phyloP scores from a whole-genome alignment of 2,329 filamentous ascomycete species.

The Xylogone sp. region DNA sequence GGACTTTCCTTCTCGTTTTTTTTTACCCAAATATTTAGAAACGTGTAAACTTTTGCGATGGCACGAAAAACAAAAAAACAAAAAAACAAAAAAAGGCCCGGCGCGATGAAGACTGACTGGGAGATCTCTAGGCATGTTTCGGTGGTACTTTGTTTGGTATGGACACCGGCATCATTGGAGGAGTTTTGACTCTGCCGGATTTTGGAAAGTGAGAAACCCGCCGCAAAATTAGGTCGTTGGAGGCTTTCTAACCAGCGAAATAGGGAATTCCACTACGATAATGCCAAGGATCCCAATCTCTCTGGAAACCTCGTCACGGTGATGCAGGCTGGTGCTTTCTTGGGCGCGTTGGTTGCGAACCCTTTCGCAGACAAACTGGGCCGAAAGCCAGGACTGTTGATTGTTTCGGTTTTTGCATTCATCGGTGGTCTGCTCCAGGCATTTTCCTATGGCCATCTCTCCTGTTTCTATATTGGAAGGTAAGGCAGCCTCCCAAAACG shows the following conservation, averaged over 20 bases:
- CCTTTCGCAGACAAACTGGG: conserved; percentile 8
- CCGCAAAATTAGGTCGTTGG: conserved; percentile 24
- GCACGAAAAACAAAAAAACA: too few species aligned
- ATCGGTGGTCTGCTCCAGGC: conserved; percentile 63
- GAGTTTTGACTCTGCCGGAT: conserved; percentile 64
- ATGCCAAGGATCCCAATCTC: not conserved
- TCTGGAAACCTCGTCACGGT: not conserved
- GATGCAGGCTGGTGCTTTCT: not conserved
- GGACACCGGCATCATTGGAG: conserved; percentile 74
- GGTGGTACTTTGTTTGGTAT: conserved; percentile 56
- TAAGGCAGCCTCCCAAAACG: not conserved
- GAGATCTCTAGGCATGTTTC: conserved; percentile 48
- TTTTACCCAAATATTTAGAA: too few species aligned
- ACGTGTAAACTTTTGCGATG: too few species aligned
- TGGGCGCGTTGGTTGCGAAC: not conserved
- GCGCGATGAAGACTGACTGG: too few species aligned
- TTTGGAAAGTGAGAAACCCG: conserved; percentile 50
- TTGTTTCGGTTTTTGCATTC: conserved; percentile 52
- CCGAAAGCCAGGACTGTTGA: conserved; percentile 41
- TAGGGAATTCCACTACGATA: conserved; percentile 35
- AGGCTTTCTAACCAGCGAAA: conserved; percentile 50
- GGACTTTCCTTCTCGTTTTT: conserved; percentile 12
- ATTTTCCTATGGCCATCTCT: conserved; percentile 54
- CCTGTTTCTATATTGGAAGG: conserved; percentile 61
- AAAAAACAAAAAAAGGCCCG: not conserved